Conservation (phyloP, 163 green algal genomes). For the Scenedesmus sp. region DNA sequence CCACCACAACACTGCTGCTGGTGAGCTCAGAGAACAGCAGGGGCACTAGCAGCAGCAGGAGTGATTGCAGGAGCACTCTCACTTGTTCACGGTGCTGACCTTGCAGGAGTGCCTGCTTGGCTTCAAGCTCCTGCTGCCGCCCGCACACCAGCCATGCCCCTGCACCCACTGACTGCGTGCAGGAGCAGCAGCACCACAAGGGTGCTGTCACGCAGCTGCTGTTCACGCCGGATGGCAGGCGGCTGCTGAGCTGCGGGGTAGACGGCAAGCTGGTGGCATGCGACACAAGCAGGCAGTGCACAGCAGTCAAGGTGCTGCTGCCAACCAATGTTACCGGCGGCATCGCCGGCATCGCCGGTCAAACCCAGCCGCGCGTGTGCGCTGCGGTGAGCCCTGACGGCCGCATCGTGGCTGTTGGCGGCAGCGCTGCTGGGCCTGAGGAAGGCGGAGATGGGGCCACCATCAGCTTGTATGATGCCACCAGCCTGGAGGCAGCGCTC, state of each 20-base stretch:
- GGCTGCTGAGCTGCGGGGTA: conserved; percentile 71
- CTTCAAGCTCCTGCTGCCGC: not conserved
- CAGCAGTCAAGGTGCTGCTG: conserved; percentile 31
- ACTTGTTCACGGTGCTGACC: not conserved
- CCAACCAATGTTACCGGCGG: not conserved
- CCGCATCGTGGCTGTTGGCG: not conserved
- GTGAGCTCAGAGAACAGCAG: conserved; percentile 17
- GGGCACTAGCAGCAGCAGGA: not conserved
- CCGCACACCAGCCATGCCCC: not conserved
- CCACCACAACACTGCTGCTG: conserved; percentile 75
- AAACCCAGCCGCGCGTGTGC: conserved; percentile 1
- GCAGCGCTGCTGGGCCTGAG: not conserved
- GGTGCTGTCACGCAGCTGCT: conserved; percentile 66
- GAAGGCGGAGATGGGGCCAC: not conserved
- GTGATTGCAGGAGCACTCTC: not conserved
- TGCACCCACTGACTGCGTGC: not conserved
- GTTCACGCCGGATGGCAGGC: conserved; percentile 69
- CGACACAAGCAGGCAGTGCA: not conserved
- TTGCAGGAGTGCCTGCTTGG: not conserved
- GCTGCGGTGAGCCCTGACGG: conserved; percentile 47
- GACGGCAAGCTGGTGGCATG: conserved; percentile 72
- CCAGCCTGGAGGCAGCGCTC: conserved; percentile 14
- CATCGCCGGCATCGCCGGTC: not conserved
- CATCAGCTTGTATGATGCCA: conserved; percentile 17
- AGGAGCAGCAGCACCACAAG: conserved; percentile 81